Conservation (phyloP, 352 stramenopile genomes). For the Chrysophaeum taylorii region DNA sequence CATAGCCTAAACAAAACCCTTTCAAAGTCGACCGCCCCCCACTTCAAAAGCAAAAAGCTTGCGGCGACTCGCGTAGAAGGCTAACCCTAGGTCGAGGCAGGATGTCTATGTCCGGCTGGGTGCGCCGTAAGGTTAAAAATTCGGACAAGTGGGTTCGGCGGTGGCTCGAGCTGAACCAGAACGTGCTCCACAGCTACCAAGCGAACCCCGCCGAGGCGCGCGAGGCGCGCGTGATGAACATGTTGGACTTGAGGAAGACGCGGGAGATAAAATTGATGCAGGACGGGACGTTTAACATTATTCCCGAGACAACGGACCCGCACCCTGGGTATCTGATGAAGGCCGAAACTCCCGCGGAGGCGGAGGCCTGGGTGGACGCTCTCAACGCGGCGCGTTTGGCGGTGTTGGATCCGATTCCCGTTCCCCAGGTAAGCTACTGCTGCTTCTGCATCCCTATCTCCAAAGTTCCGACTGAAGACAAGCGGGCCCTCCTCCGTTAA, state of each 20-base stretch:
- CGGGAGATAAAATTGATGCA: not conserved
- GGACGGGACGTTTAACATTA: not conserved
- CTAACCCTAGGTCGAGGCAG: too few species aligned
- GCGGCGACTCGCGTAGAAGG: too few species aligned
- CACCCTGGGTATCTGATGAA: not conserved
- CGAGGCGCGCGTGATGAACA: not conserved
- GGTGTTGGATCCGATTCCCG: not conserved
- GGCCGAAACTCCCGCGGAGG: not conserved
- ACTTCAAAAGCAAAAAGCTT: too few species aligned
- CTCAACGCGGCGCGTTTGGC: not conserved
- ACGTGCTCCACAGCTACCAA: not conserved
- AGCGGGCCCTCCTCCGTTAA: too few species aligned
- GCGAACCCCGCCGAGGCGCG: not conserved
- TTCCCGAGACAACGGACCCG: not conserved
- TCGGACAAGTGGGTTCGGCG: not conserved
- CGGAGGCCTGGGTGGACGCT: not conserved
- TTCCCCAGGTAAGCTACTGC: too few species aligned
- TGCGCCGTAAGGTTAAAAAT: conserved; percentile 1
- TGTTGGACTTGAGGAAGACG: conserved; percentile 2
- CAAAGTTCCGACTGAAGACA: too few species aligned
- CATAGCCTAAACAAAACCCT: too few species aligned
- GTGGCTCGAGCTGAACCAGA: conserved; percentile 1
- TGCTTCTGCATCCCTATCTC: too few species aligned
- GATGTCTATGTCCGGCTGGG: not conserved
- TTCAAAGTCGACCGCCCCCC: too few species aligned